These are phyloP conservation scores for Neodidymelliopsis sp. DNA, from an alignment of 2,329 filamentous ascomycete genomes.

Conservation along the genomic window DNA sequence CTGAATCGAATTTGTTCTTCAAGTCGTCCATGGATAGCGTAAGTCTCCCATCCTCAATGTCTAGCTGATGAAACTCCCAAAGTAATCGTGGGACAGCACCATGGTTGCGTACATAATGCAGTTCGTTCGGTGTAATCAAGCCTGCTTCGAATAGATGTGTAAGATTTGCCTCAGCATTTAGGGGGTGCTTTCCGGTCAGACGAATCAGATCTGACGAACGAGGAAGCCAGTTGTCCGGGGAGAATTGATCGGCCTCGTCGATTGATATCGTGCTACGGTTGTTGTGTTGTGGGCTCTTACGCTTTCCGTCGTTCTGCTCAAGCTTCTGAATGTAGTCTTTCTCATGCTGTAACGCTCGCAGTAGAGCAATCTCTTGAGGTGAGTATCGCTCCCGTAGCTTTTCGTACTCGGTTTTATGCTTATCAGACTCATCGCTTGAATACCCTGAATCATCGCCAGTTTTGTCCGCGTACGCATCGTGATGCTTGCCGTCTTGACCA, in stretches of 20 bases:
- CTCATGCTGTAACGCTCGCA: constrained; percentile 54
- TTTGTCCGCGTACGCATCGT: constrained; percentile 45
- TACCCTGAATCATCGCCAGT: constrained; percentile 24
- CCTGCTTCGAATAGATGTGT: constrained; percentile 55
- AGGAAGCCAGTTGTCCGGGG: constrained; percentile 63
- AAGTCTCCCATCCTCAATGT: constrained; percentile 52
- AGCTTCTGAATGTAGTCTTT: constrained; percentile 52
- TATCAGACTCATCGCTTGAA: constrained; percentile 27
- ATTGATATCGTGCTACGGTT: constrained; percentile 48
- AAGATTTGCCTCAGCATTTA: constrained; percentile 60
- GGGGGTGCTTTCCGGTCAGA: constrained; percentile 61
- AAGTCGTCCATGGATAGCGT: constrained; percentile 56
- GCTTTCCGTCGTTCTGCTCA: constrained; percentile 54
- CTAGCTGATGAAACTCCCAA: constrained; percentile 59
- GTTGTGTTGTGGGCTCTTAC: constrained; percentile 46
- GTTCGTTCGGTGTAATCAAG: constrained; percentile 59
- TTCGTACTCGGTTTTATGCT: constrained; percentile 32
- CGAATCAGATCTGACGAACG: constrained; percentile 57
- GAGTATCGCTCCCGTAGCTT: constrained; percentile 49
- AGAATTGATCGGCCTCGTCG: constrained; percentile 60
- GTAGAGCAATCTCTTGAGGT: constrained; percentile 50
- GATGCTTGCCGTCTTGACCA: constrained; percentile 46
- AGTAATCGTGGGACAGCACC: constrained; percentile 60
- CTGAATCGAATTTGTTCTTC: constrained; percentile 54
- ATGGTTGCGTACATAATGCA: constrained; percentile 64